Conservation (phyloP, 352 stramenopile species). For the Globisporangium paddicum region DNA sequence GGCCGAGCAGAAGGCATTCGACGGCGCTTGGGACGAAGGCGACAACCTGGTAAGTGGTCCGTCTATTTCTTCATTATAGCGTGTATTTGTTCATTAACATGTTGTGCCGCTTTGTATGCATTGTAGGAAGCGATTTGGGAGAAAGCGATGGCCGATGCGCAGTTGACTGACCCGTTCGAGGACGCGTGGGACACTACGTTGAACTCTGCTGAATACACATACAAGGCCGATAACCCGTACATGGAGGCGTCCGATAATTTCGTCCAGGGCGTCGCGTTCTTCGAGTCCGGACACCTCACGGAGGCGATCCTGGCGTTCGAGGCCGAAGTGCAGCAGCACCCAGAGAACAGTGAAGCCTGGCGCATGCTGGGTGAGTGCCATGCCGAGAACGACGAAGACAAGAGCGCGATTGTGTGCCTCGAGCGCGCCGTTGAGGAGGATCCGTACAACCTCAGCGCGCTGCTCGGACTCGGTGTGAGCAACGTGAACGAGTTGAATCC, state of each 20-base stretch:
- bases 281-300: constrained; percentile 87
- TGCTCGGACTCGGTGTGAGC: constrained; percentile 92
- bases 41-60: constrained; percentile 42
- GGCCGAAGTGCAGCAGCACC: constrained; percentile 90
- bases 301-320: constrained; percentile 95
- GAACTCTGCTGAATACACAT: constrained; percentile 56
- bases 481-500: constrained; percentile 97
- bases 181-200: constrained; percentile 60
- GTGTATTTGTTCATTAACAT: not conserved
- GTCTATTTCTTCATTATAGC: not conserved
- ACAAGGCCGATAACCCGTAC: constrained; percentile 77
- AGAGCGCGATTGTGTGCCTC: constrained; percentile 93
- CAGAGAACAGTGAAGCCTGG: constrained; percentile 94
- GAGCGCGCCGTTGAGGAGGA: constrained; percentile 93
- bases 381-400: constrained; percentile 96
- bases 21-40: constrained; percentile 49
- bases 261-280: constrained; percentile 73
- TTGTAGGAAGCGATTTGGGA: constrained; percentile 66
- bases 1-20: constrained; percentile 49
- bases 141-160: constrained; percentile 68
- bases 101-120: not conserved
- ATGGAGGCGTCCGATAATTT: constrained; percentile 65
- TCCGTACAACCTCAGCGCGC: constrained; percentile 92
- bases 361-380: constrained; percentile 93
- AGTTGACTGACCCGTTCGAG: constrained; percentile 72